Base-by-base conservation (phyloP, 176 grass and related monocot genomes). In the Musa itinerans region DNA sequence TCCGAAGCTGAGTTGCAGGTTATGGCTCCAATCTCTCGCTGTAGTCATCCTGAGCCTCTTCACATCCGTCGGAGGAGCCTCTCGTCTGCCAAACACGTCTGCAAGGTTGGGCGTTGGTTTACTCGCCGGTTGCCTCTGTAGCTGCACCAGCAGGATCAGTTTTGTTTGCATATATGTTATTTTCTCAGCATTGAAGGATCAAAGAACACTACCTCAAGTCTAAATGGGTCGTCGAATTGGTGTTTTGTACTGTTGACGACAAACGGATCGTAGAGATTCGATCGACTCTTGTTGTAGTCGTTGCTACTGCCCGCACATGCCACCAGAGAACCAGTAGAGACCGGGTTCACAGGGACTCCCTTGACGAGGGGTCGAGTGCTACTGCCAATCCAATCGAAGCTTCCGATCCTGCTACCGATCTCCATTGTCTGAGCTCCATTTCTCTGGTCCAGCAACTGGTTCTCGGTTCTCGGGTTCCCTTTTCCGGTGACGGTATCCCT, bases 1-100 rank as follows among this genome's bases (percentile, higher is more conserved):
- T 15, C 80, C 87, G 55, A 98, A 80, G 64, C 84, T 89, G 65
- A 98, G 84, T 55, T 94, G 76, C 81, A 98, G 62, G 75, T 94
- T 61, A 7, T 83, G 81, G 13, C 55, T 76, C 50, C 63, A 64
- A 9, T 74, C 86, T 57, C 56, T 78, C 65, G 7, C 53, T 63
- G 78, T 76, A 9, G 65, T 56, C 56, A 76, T 54, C 63, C 52
- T 79, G 13, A 79, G 54, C 69, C 74, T 81, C 76, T 90, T 93
- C n/a, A 22, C 9, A 23, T 82, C 58, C 0, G 56, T 50, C 52
- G 59, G 54, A 10, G 70, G 53, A 15, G 8, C 65, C 49, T 87
- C 78, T 61, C 29, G 72, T 63, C 48, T 80, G 12, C 20, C 48
- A 25, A 69, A 67, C 63, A 34, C 69, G 3, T 81, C 82, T 13